These are phyloP conservation scores for Cicer bijugum DNA, from an alignment of 306 rosid species.

Conservation along the genomic window DNA sequence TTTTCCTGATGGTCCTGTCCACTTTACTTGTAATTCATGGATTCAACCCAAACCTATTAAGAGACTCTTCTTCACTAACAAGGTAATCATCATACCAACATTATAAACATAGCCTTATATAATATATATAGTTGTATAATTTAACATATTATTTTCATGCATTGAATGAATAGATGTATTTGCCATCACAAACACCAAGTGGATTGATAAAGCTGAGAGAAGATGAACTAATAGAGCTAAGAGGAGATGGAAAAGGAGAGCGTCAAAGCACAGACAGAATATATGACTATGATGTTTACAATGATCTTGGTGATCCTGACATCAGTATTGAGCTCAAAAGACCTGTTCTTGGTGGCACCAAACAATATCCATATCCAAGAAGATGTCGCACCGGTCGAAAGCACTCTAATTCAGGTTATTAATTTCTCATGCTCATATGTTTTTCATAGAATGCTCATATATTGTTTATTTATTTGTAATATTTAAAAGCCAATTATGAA, in stretches of 20 bases:
- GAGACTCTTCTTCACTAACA: slow-evolving; percentile 52
- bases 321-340: slow-evolving; percentile 40
- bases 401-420: slow-evolving; percentile 50
- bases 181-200: slow-evolving; percentile 70
- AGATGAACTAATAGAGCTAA: slow-evolving; percentile 48
- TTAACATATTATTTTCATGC: background rate
- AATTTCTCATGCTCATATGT: background rate
- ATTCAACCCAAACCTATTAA: slow-evolving; percentile 32
- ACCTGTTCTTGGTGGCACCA: slow-evolving; percentile 63
- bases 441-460: too few species aligned
- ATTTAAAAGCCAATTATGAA: too few species aligned
- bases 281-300: slow-evolving; percentile 73
- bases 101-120: too few species aligned
- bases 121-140: too few species aligned
- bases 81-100: background rate
- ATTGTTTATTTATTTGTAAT: too few species aligned
- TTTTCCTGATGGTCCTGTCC: slow-evolving; percentile 34
- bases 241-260: slow-evolving; percentile 71
- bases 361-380: slow-evolving; percentile 64
- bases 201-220: slow-evolving; percentile 57
- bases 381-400: slow-evolving; percentile 52
- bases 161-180: slow-evolving; percentile 49
- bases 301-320: slow-evolving; percentile 72
- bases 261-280: slow-evolving; percentile 56
- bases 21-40: slow-evolving; percentile 50